Base-by-base conservation (phyloP, 805 yeast species). In the Yarrowia deformans region DNA sequence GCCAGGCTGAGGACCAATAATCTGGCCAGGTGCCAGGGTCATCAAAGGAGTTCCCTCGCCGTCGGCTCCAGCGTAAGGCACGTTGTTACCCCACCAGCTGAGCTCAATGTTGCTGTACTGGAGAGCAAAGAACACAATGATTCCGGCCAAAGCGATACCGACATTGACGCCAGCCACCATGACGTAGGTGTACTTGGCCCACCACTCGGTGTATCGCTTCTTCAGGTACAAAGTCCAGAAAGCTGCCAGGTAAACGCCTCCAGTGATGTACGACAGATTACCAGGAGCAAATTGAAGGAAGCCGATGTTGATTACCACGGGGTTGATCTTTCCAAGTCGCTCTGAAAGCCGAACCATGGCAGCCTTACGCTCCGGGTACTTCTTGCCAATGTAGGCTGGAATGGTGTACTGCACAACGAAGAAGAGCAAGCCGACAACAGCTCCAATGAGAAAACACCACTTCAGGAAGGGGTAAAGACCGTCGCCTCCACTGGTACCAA, bases 361-460 rank as follows among this genome's bases (percentile, higher is more conserved):
- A 32, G 8, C 37, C 29, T 29, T 29, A 35, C 46, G 52, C 18
- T 56, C 64, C 3, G 73, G 72, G 58, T 19, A 60, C 37, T 66
- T 70, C 52, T 66, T 64, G n/a, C 70, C 71, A 45, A 78, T 73
- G 42, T 72, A 61, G 43, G 2, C 12, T 3, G 64, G 64, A 13
- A 58, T 58, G 48, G 49, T 40, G 49, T 58, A 40, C 69, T 43
- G 69, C 18, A 58, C 19, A 9, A 13, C 55, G 32, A 12, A 67
- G 63, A 56, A 60, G n/a, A 43, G 10, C 8, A 67, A 32, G n/a
- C 19, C 48, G 3, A 45, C 68, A 8, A 40, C 64, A 2, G 72
- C 68, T 12, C 92, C 91, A 66, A 86, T 79, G 39, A 88, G 79
- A 81, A 88, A 88, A 71, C 90, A 85, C 84, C 87, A 88, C 75